A percentile compares a stretch with the other conserved stretches of the same genome.
Evolutionary conservation across 2,329 filamentous ascomycete species (phyloP).

Genomic region (Trichoderma semiorbis): DNA sequence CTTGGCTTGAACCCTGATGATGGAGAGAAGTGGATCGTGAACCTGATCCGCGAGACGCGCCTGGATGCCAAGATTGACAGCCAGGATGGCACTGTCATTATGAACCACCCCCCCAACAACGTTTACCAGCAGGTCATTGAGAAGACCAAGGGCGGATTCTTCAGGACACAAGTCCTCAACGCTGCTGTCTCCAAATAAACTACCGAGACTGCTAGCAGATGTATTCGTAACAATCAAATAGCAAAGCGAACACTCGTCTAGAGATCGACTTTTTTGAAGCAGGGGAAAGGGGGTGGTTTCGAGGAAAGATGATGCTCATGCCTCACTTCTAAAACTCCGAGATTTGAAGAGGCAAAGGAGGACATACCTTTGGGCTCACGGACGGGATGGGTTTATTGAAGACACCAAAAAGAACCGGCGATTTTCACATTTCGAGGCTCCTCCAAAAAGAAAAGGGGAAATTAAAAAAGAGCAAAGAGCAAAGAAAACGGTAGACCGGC

Average conservation of each 20-base stretch:
- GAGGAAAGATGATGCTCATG: not conserved
- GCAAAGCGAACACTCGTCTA: constrained; percentile 9
- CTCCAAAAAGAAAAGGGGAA: not conserved
- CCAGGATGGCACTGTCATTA: constrained; percentile 95
- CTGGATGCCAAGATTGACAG: constrained; percentile 99
- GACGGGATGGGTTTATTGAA: not conserved
- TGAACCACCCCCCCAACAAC: constrained; percentile 98
- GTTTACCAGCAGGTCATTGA: constrained; percentile 99
- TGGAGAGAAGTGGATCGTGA: constrained; percentile 99
- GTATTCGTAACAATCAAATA: constrained; percentile 7
- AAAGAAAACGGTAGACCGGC: constrained; percentile 17
- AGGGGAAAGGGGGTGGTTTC: not conserved
- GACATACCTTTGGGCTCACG: not conserved
- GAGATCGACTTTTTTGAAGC: not conserved
- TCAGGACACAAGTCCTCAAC: constrained; percentile 91
- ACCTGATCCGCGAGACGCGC: constrained; percentile 94
- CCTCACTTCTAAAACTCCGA: not conserved
- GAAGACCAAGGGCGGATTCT: constrained; percentile 97
- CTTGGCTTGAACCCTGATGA: constrained; percentile 90
- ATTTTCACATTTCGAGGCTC: not conserved
- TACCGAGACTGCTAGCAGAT: not conserved
- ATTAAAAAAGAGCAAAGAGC: not conserved
- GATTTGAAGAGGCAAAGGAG: not conserved
- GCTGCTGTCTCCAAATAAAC: constrained; percentile 56
- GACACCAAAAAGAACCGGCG: not conserved